Conservation (phyloP, 441 rosid species). For the Pelargonium australe region DNA sequence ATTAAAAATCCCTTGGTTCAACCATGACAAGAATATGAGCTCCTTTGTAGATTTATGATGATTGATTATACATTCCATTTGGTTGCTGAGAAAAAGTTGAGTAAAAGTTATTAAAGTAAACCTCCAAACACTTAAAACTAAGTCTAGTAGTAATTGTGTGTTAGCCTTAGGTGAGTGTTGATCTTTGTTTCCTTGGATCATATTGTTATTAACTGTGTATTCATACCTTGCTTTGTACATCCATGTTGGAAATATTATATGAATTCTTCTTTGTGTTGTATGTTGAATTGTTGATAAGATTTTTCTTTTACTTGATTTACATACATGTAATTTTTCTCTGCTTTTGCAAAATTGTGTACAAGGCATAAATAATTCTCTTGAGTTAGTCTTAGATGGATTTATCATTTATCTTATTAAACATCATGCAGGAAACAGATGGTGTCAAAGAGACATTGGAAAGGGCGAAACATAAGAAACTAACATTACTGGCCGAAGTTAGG, state of each 20-base stretch:
- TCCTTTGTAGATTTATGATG: background rate
- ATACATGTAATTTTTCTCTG: background rate
- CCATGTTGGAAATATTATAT: background rate
- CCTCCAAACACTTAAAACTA: background rate
- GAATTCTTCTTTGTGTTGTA: background rate
- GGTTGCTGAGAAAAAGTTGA: too few relatives aligned
- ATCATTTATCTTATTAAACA: slow-evolving; percentile 2
- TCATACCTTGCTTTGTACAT: background rate
- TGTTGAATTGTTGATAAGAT: background rate
- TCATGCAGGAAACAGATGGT: slow-evolving; percentile 57
- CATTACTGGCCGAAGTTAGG: slow-evolving; percentile 71
- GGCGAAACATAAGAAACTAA: slow-evolving; percentile 45
- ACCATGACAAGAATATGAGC: background rate
- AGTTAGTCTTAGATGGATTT: background rate
- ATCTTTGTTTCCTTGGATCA: background rate
- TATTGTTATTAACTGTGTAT: background rate
- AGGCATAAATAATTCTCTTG: background rate
- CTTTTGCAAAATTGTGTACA: background rate
- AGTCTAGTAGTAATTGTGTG: background rate
- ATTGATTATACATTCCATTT: too few relatives aligned
- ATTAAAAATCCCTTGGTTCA: background rate
- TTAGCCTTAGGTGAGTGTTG: background rate
- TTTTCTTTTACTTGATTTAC: background rate
- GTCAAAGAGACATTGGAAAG: slow-evolving; percentile 44
- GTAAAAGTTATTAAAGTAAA: background rate